A percentile compares a stretch with the other conserved stretches of the same genome.
These are phyloP conservation scores for Bipolaris gigantea DNA, from an alignment of 2,329 filamentous ascomycete species.

Conservation along the genomic window DNA sequence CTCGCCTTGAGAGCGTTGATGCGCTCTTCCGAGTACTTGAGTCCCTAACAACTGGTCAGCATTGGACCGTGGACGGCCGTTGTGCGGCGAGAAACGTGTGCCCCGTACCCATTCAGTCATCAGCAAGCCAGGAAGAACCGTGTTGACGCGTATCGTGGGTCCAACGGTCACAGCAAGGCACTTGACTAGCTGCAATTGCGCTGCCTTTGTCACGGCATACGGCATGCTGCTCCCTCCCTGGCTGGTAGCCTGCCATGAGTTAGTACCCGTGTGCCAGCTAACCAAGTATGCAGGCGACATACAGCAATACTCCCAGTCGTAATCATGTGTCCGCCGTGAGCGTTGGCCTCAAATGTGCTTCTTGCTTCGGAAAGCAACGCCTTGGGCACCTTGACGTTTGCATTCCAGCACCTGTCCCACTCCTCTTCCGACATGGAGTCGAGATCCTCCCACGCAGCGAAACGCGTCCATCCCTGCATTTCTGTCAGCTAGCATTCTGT, in stretches of 20 bases:
- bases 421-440: slow-evolving; percentile 62
- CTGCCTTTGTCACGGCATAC: slow-evolving; percentile 78
- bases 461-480: slow-evolving; percentile 62
- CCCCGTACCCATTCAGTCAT: slow-evolving; percentile 55
- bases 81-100: neutral
- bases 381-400: slow-evolving; percentile 59
- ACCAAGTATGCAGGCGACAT: slow-evolving; percentile 21
- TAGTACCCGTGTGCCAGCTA: neutral
- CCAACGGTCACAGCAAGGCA: slow-evolving; percentile 65
- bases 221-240: slow-evolving; percentile 63
- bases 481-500: neutral
- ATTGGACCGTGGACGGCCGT: neutral
- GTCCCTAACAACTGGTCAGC: slow-evolving; percentile 47
- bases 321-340: slow-evolving; percentile 65
- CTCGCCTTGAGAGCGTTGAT: slow-evolving; percentile 58
- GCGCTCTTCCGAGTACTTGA: slow-evolving; percentile 60
- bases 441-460: slow-evolving; percentile 60
- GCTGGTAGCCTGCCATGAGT: slow-evolving; percentile 48
- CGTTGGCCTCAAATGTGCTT: slow-evolving; percentile 62
- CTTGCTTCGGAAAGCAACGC: slow-evolving; percentile 59
- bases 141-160: slow-evolving; percentile 65
- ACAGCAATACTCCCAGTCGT: slow-evolving; percentile 66
- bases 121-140: slow-evolving; percentile 65
- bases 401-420: slow-evolving; percentile 67
- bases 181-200: slow-evolving; percentile 68